Evolutionary conservation across 1,284 basidiomycete species (phyloP).

Genomic region (Trichosporon sp.): DNA sequence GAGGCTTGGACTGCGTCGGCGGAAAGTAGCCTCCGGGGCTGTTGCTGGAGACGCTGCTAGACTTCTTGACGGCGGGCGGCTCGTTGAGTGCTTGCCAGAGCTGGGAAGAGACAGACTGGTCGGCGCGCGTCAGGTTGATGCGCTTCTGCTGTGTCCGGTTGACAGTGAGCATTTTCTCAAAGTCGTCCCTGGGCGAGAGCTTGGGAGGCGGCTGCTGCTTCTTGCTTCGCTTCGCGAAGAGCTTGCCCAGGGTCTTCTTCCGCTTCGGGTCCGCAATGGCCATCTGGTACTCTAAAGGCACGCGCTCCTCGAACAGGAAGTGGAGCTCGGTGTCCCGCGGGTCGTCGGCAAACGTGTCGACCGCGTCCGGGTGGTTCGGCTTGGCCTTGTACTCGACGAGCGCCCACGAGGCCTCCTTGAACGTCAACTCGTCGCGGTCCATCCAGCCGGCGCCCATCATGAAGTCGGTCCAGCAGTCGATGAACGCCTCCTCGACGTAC

Average conservation of each 20-base stretch:
- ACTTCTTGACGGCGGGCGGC: not conserved
- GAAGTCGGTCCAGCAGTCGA: slow-evolving; percentile 81
- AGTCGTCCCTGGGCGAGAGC: slow-evolving; percentile 55
- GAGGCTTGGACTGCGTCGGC: not conserved
- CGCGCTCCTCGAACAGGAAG: slow-evolving; percentile 80
- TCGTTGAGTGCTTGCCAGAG: slow-evolving; percentile 31
- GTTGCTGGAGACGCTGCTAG: not conserved
- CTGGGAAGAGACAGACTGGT: slow-evolving; percentile 21
- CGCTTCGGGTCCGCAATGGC: slow-evolving; percentile 58
- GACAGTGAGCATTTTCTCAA: slow-evolving; percentile 62
- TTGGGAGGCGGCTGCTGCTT: slow-evolving; percentile 33
- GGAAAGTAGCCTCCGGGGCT: not conserved
- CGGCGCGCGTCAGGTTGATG: slow-evolving; percentile 26
- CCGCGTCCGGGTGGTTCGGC: slow-evolving; percentile 19
- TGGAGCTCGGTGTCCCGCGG: slow-evolving; percentile 59
- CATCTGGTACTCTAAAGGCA: slow-evolving; percentile 76
- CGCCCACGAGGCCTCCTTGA: slow-evolving; percentile 85
- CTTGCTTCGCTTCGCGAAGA: slow-evolving; percentile 44
- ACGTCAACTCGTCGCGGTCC: slow-evolving; percentile 66
- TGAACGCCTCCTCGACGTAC: slow-evolving; percentile 74
- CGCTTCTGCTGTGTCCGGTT: slow-evolving; percentile 12
- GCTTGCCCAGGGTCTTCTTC: slow-evolving; percentile 42
- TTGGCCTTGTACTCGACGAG: slow-evolving; percentile 77
- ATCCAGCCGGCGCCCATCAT: slow-evolving; percentile 74
- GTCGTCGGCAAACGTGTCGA: slow-evolving; percentile 41